Base-by-base conservation (phyloP, 768 basidiomycete species). In the Tulasnella sp. region DNA sequence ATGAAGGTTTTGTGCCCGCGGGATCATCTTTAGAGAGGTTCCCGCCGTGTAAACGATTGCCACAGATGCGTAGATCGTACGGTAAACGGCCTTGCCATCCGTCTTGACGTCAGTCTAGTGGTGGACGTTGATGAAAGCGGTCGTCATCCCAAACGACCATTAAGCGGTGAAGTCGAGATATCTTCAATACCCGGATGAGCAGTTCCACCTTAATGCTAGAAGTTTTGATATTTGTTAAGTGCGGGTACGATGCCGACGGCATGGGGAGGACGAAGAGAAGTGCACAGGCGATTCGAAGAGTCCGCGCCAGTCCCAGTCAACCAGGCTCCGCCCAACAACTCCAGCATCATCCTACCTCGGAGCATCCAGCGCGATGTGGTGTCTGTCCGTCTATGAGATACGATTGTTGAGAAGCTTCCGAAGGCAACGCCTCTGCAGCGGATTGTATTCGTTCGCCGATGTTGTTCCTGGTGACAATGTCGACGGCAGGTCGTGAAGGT, bases 141-240 rank as follows among this genome's bases (percentile, higher is more conserved):
- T 39, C 94, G 94, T 95, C 95, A 96, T 81, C 96, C 96, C 96
- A 95, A 97, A 7, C 92, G 92, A 81, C 95, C 95, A 82, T 94
- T 92, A 23, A 81, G 5, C 37, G 77, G 71, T 0, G 74, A 74
- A 11, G 70, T 42, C 32, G 77, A 78, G 23, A 71, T 2, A 29
- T 32, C 37, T 18, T 18, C 32, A 3, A 26, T 18, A 6, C 3
- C 16, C 61, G 69, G 18, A 23, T 46, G 79, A 15, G 79, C 79
- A 29, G 79, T 74, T 10, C 44, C 71, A 10, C 70, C 79, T 20
- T 79, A 3, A 26, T 71, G 44, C 37, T 71, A 69, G 26, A 1
- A 11, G 16, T 6, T 20, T 20, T 20, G 29, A 1, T n/a, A 3
- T 71, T 29, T 9, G 9, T 10, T n/a, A 32, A 0, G 11, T 23